phyloP scores from a whole-genome alignment of 495 filamentous ascomycete species.

The Corynascus novoguineensis region DNA sequence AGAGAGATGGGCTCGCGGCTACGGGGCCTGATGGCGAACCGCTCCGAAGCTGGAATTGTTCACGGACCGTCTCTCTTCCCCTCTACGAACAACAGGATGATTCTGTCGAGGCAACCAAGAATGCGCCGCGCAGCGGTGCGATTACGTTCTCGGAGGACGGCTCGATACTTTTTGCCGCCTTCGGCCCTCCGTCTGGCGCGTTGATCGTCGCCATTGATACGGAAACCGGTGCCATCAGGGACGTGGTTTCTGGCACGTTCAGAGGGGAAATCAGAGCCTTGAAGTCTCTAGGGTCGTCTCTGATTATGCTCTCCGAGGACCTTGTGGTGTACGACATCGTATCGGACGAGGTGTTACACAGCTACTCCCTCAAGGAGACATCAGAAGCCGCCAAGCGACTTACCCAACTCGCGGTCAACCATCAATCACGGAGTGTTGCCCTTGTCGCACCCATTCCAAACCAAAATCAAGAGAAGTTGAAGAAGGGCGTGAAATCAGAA shows the following conservation, averaged over 20 bases:
- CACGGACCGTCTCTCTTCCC: conserved; percentile 52
- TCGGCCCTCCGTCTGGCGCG: conserved; percentile 39
- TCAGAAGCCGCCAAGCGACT: conserved; percentile 37
- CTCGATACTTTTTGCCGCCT: conserved; percentile 66
- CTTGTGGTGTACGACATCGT: conserved; percentile 65
- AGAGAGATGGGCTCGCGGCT: conserved; percentile 56
- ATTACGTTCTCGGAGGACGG: conserved; percentile 81
- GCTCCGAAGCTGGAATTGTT: conserved; percentile 68
- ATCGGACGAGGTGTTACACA: conserved; percentile 50
- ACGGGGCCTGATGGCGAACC: conserved; percentile 47
- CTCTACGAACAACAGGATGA: conserved; percentile 38
- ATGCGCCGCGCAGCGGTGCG: conserved; percentile 37
- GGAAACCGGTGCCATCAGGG: conserved; percentile 48
- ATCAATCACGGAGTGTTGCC: conserved; percentile 51
- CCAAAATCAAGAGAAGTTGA: conserved; percentile 21
- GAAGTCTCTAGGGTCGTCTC: conserved; percentile 52
- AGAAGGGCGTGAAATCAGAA: conserved; percentile 35
- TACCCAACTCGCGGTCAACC: conserved; percentile 58
- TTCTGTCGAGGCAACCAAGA: conserved; percentile 10
- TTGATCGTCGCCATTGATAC: conserved; percentile 55
- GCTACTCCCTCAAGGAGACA: conserved; percentile 35
- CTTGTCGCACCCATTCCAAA: conserved; percentile 44
- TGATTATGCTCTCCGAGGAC: conserved; percentile 58
- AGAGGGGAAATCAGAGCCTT: conserved; percentile 50
- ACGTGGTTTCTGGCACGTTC: conserved; percentile 52